Conservation (phyloP, 2,329 filamentous ascomycete genomes). For the Trichothecium roseum region DNA sequence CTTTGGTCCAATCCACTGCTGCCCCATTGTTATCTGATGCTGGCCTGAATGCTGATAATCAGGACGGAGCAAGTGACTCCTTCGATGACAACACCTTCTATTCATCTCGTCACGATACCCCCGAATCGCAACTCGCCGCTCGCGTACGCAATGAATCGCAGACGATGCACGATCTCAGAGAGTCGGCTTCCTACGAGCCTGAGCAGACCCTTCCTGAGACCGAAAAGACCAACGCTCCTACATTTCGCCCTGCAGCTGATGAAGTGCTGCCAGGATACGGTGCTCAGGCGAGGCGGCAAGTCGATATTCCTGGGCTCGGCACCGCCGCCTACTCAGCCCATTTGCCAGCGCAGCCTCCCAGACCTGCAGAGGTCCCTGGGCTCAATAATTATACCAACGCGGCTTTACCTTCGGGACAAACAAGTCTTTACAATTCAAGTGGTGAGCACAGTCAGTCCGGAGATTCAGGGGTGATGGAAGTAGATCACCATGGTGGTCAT, state of each 20-base stretch:
- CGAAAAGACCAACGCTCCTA: too few relatives aligned
- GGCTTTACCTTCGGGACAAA: conserved; percentile 3
- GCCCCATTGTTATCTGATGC: conserved; percentile 48
- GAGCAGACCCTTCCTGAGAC: conserved; percentile 4
- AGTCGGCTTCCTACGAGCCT: conserved; percentile 2
- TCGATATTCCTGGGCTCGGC: too few relatives aligned
- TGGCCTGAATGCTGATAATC: conserved; percentile 39
- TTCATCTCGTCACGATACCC: conserved; percentile 84
- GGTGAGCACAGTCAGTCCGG: conserved; percentile 30
- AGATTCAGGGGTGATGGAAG: conserved; percentile 24
- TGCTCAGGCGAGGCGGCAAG: too few relatives aligned
- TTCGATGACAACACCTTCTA: conserved; percentile 94
- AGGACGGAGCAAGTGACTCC: conserved; percentile 61
- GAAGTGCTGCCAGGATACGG: too few relatives aligned
- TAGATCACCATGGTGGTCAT: conserved; percentile 8
- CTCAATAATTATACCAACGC: conserved; percentile 15
- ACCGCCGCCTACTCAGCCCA: too few relatives aligned
- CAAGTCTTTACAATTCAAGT: conserved; percentile 18
- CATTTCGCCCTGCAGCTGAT: too few relatives aligned
- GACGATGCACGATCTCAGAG: conserved; percentile 14
- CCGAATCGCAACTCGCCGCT: conserved; percentile 39
- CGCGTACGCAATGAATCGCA: conserved; percentile 35
- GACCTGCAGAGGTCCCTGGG: conserved; percentile 15
- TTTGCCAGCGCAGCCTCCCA: too few relatives aligned
- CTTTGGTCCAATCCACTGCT: conserved; percentile 60